Percentiles rank a stretch among this genome's conserved stretches.
Evolutionary conservation across 2,329 filamentous ascomycete species (phyloP).

Genomic region (Dichotomopilus funicola): DNA sequence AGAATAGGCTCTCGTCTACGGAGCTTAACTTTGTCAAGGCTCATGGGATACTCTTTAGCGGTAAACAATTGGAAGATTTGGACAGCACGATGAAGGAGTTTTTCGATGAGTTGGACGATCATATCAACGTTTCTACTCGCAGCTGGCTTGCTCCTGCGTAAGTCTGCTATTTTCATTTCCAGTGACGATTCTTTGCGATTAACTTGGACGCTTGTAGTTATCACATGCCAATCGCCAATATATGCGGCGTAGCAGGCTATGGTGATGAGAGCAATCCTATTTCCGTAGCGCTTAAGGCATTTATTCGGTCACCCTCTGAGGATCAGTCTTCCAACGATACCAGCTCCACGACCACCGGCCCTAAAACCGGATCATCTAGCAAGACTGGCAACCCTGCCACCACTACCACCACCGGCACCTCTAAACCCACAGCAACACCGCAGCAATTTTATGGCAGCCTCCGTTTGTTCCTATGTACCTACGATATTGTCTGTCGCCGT

Average conservation of each 20-base stretch:
- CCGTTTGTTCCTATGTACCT: neutral
- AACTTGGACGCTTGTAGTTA: slow-evolving; percentile 27
- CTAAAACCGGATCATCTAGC: neutral
- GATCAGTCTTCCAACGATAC: slow-evolving; percentile 18
- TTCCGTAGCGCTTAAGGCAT: slow-evolving; percentile 36
- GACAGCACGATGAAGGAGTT: slow-evolving; percentile 43
- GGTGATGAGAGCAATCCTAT: slow-evolving; percentile 44
- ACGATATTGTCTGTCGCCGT: neutral
- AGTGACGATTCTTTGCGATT: too few species aligned
- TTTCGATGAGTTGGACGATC: slow-evolving; percentile 45
- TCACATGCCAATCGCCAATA: slow-evolving; percentile 51
- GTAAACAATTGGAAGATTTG: slow-evolving; percentile 42
- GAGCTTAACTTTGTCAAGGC: slow-evolving; percentile 58
- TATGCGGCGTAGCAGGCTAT: slow-evolving; percentile 47
- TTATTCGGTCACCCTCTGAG: slow-evolving; percentile 16
- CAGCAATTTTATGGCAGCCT: neutral
- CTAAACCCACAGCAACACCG: neutral
- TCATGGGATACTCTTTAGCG: slow-evolving; percentile 59
- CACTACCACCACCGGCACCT: neutral
- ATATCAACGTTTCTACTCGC: slow-evolving; percentile 46
- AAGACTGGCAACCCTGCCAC: too few species aligned
- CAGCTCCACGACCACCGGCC: neutral
- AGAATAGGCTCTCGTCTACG: slow-evolving; percentile 35
- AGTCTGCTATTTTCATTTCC: neutral
- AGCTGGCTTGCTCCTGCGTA: slow-evolving; percentile 46